Percentiles rank a stretch among this genome's conserved stretches.
phyloP scores from a whole-genome alignment of 2,329 filamentous ascomycete genomes.

The Pseudopyrenochaeta lycopersici region DNA sequence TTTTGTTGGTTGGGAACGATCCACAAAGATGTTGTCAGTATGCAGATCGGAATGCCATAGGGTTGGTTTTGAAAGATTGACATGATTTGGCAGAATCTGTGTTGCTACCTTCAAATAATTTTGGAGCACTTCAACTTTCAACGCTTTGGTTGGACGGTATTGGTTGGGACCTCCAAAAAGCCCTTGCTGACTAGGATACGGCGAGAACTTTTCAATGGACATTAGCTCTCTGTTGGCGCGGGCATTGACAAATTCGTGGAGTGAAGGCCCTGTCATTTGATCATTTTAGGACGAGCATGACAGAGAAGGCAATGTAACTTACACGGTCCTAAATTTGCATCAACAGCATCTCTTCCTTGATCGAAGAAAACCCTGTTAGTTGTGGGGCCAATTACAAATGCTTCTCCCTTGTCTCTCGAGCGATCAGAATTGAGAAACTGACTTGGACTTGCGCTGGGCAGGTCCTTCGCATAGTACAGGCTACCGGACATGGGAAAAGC shows the following conservation, averaged over 20 bases:
- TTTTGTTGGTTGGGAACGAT: conserved; percentile 33
- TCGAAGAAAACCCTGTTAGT: conserved; percentile 26
- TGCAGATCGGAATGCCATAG: conserved; percentile 46
- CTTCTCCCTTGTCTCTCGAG: conserved; percentile 12
- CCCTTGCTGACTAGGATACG: conserved; percentile 22
- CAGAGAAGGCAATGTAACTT: conserved; percentile 14
- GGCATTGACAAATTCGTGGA: conserved; percentile 22
- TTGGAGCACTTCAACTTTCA: conserved; percentile 32
- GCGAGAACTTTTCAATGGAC: conserved; percentile 24
- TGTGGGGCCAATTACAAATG: conserved; percentile 23
- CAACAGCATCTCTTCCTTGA: conserved; percentile 21
- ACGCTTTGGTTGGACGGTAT: conserved; percentile 32
- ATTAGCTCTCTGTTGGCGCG: conserved; percentile 24
- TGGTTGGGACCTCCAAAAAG: conserved; percentile 31
- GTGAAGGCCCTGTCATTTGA: conserved; percentile 22
- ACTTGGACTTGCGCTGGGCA: conserved; percentile 15
- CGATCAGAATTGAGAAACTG: conserved; percentile 16
- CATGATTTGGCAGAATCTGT: conserved; percentile 30
- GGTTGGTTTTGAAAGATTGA: conserved; percentile 27
- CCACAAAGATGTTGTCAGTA: conserved; percentile 46
- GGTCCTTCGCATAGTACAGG: conserved; percentile 29
- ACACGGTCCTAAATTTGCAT: conserved; percentile 26
- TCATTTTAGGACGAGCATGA: conserved; percentile 19
- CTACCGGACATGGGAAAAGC: conserved; percentile 22
- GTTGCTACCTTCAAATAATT: conserved; percentile 36